Conservation (phyloP, 148 eudicot genomes). For the Suaeda aralocaspica region DNA sequence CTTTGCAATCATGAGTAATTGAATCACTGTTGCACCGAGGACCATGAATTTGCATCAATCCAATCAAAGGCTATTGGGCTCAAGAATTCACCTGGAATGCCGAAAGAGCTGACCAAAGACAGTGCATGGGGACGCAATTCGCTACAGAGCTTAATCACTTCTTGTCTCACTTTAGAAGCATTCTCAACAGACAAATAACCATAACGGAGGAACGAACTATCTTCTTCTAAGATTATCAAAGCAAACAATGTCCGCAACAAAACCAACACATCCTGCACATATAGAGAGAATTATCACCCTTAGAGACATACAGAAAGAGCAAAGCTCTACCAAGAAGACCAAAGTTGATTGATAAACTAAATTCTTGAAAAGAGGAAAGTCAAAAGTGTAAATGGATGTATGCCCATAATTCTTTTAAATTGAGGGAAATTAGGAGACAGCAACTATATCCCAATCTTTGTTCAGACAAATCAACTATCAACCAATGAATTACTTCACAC, state of each 20-base stretch:
- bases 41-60: constrained; percentile 68
- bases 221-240: constrained; percentile 72
- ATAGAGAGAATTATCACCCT: background rate
- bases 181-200: constrained; percentile 63
- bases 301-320: background rate
- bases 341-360: background rate
- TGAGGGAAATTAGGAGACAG: background rate
- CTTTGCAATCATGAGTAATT: background rate
- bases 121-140: constrained; percentile 88
- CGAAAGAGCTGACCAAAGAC: constrained; percentile 61
- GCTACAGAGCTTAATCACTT: constrained; percentile 69
- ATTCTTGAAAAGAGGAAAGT: background rate
- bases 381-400: background rate
- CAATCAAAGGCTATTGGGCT: constrained; percentile 74
- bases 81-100: constrained; percentile 68
- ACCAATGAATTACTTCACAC: too few species aligned
- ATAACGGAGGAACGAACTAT: constrained; percentile 78
- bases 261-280: constrained; percentile 60
- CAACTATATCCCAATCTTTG: background rate
- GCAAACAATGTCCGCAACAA: constrained; percentile 69
- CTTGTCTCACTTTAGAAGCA: constrained; percentile 69
- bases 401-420: background rate
- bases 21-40: constrained; percentile 32
- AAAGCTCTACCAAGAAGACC: background rate
- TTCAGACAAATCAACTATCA: background rate